Evolutionary conservation across 2,329 filamentous ascomycete genomes (phyloP).

Genomic region (Clathrospora elynae): DNA sequence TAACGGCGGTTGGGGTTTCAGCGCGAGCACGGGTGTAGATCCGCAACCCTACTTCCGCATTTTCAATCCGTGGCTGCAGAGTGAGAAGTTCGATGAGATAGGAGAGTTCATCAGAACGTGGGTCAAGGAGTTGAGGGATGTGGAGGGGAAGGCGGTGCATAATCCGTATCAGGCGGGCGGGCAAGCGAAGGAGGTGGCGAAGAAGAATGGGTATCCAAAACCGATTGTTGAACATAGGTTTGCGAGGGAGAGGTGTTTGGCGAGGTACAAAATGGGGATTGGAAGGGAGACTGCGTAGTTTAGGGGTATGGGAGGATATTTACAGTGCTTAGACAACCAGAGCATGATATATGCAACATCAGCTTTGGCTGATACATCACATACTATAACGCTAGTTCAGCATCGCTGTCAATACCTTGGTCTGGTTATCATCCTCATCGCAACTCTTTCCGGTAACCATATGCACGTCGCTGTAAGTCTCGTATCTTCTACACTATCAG

Average conservation of each 20-base stretch:
- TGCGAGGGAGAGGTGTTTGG: conserved; percentile 69
- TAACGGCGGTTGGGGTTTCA: conserved; percentile 70
- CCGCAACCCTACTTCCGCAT: conserved; percentile 90
- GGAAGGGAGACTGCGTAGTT: conserved; percentile 55
- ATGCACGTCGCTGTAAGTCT: no score
- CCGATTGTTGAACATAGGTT: conserved; percentile 76
- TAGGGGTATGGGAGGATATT: no score
- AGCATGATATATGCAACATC: no score
- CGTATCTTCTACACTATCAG: no score
- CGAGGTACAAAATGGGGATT: conserved; percentile 70
- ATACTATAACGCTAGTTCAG: no score
- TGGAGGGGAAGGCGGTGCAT: conserved; percentile 74
- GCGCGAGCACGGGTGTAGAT: conserved; percentile 74
- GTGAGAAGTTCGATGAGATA: conserved; percentile 80
- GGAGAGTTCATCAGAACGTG: conserved; percentile 83
- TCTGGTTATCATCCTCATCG: no score
- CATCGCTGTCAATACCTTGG: no score
- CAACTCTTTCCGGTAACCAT: no score
- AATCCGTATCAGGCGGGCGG: conserved; percentile 74
- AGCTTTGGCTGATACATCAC: no score
- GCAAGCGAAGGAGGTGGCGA: conserved; percentile 59
- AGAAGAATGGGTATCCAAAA: conserved; percentile 72
- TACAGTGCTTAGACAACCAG: no score
- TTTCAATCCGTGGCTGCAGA: conserved; percentile 84
- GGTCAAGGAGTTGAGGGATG: conserved; percentile 72